phyloP scores from a whole-genome alignment of 805 yeast species.

The Lipomyces yamanashiensis region DNA sequence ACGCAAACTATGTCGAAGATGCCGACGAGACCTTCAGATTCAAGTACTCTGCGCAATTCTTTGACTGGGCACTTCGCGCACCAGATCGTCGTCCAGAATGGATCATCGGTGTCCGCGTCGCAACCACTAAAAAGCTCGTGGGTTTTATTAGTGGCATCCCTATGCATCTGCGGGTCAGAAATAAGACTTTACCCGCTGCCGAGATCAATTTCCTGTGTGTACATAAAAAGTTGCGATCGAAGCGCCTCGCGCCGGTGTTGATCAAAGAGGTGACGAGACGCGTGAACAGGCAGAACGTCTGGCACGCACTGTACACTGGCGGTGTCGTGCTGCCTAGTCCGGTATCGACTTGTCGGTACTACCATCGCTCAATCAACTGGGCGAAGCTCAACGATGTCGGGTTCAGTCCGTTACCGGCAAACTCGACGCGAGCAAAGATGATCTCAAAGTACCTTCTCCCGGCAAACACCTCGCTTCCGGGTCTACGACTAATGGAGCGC shows the following conservation, averaged over 20 bases:
- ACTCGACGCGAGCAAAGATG: constrained; percentile 69
- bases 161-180: constrained; percentile 64
- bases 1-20: constrained; percentile 94
- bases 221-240: constrained; percentile 90
- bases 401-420: constrained; percentile 77
- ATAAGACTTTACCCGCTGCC: constrained; percentile 55
- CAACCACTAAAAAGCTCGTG: constrained; percentile 72
- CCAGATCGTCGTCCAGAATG: constrained; percentile 92
- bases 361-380: constrained; percentile 95
- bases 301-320: constrained; percentile 96
- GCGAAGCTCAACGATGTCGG: constrained; percentile 86
- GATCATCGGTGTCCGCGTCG: constrained; percentile 92
- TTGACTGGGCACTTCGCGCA: constrained; percentile 90
- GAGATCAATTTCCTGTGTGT: constrained; percentile 94
- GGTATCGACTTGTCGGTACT: constrained; percentile 81
- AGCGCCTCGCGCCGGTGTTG: constrained; percentile 90
- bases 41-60: constrained; percentile 79
- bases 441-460: constrained; percentile 65
- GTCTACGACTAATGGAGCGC: constrained; percentile 61
- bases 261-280: constrained; percentile 94
- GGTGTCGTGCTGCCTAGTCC: constrained; percentile 95
- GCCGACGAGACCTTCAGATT: constrained; percentile 89
- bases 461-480: constrained; percentile 53
- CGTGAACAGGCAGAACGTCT: constrained; percentile 78
- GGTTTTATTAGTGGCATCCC: constrained; percentile 95